Conservation (phyloP, 2,329 filamentous ascomycete species). For the Colletotrichum costaricense region DNA sequence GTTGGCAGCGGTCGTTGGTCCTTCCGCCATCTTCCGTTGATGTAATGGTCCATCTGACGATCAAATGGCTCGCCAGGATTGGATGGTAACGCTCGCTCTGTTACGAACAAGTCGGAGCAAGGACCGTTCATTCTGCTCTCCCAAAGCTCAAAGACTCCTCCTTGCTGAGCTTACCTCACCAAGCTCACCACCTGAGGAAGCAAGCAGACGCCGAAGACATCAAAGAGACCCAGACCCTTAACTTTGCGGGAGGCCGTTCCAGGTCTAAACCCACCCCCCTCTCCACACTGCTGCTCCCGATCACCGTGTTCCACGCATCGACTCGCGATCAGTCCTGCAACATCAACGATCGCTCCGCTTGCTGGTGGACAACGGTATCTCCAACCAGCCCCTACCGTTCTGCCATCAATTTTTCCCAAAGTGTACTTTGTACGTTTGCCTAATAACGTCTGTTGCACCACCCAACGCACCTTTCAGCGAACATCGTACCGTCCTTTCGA, state of each 20-base stretch:
- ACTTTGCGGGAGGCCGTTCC: background rate
- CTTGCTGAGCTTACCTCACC: background rate
- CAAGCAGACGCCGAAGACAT: background rate
- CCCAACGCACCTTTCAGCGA: background rate
- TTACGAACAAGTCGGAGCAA: background rate
- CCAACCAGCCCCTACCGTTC: constrained; percentile 7
- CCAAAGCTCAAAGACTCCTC: background rate
- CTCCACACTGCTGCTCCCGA: constrained; percentile 28
- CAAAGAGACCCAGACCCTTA: background rate
- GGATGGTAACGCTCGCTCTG: background rate
- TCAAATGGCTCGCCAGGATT: background rate
- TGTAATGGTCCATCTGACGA: constrained; percentile 8
- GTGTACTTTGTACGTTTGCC: constrained; percentile 8
- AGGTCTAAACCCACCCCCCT: background rate
- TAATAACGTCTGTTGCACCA: background rate
- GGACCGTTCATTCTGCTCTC: background rate
- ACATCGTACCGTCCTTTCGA: background rate
- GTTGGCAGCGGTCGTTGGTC: background rate
- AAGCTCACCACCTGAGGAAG: background rate
- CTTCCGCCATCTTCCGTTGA: constrained; percentile 2
- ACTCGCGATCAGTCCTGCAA: constrained; percentile 34
- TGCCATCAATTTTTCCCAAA: constrained; percentile 14
- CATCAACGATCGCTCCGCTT: constrained; percentile 26
- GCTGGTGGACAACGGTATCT: constrained; percentile 17
- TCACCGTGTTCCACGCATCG: constrained; percentile 26